phyloP scores from a whole-genome alignment of 2,329 filamentous ascomycete genomes.

The Botrytis deweyae region DNA sequence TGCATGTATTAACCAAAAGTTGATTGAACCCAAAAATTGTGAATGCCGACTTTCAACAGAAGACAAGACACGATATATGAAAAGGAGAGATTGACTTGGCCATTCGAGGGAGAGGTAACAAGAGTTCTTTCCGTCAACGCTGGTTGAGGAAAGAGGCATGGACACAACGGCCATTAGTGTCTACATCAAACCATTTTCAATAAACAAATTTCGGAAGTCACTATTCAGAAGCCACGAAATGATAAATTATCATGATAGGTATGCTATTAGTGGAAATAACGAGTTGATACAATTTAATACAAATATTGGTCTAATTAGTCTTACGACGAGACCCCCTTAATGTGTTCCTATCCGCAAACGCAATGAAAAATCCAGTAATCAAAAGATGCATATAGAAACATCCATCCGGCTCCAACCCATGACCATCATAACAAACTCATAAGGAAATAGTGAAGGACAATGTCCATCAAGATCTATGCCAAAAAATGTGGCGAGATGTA shows the following conservation, averaged over 20 bases:
- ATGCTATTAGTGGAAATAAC: slow-evolving; percentile 9
- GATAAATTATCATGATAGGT: too few species aligned
- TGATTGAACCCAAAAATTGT: slow-evolving; percentile 22
- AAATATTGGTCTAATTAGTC: slow-evolving; percentile 30
- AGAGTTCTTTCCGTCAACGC: slow-evolving; percentile 7
- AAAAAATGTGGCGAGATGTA: slow-evolving; percentile 28
- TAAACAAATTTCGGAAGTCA: background rate
- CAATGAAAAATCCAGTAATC: slow-evolving; percentile 37
- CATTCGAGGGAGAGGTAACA: background rate
- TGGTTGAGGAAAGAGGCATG: slow-evolving; percentile 20
- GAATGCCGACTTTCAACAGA: slow-evolving; percentile 15
- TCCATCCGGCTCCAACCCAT: slow-evolving; percentile 36
- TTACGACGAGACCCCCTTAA: slow-evolving; percentile 25
- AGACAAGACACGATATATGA: slow-evolving; percentile 33
- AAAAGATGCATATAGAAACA: slow-evolving; percentile 35
- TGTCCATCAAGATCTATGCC: slow-evolving; percentile 28
- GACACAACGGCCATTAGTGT: background rate
- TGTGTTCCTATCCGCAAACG: slow-evolving; percentile 24
- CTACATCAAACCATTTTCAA: background rate
- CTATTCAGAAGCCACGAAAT: background rate
- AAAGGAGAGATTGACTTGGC: slow-evolving; percentile 42
- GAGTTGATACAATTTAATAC: slow-evolving; percentile 24
- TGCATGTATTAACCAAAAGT: slow-evolving; percentile 39
- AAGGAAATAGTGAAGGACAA: slow-evolving; percentile 27
- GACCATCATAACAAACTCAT: slow-evolving; percentile 35